phyloP scores from a whole-genome alignment of 2,329 filamentous ascomycete species.

The Ceratocystis diversiconidia region DNA sequence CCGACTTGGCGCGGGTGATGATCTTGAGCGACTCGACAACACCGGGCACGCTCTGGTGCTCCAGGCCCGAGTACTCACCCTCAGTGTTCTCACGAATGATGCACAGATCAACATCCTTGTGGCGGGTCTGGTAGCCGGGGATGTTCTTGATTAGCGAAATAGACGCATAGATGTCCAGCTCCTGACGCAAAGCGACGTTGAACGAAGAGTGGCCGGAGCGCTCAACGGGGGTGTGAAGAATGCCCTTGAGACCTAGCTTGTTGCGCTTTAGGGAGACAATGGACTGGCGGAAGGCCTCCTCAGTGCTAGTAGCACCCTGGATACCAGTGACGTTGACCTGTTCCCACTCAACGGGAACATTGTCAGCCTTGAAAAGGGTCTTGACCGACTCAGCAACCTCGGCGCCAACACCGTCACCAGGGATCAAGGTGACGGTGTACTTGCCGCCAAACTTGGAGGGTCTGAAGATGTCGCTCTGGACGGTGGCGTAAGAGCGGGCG shows the following conservation, averaged over 20 bases:
- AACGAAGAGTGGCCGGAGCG: constrained; percentile 96
- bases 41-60: constrained; percentile 92
- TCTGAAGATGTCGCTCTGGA: constrained; percentile 95
- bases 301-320: constrained; percentile 62
- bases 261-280: constrained; percentile 93
- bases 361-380: constrained; percentile 99
- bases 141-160: constrained; percentile 99
- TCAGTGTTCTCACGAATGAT: constrained; percentile 99
- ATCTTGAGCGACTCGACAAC: constrained; percentile 99
- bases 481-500: constrained; percentile 55
- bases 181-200: constrained; percentile 98
- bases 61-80: constrained; percentile 96
- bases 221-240: constrained; percentile 93
- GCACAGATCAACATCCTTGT: constrained; percentile 94
- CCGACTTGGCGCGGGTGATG: constrained; percentile 96
- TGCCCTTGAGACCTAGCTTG: constrained; percentile 98
- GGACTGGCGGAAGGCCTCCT: constrained; percentile 89
- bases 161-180: constrained; percentile 98
- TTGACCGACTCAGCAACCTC: constrained; percentile 97
- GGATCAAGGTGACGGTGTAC: constrained; percentile 97
- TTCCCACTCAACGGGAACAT: constrained; percentile 97
- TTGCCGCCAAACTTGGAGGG: constrained; percentile 97
- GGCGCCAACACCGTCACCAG: constrained; percentile 95
- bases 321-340: constrained; percentile 92
- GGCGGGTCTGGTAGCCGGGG: constrained; percentile 91